Percentiles rank a stretch among this genome's conserved stretches.
These are phyloP conservation scores for Pseudomassariella vexata DNA, from an alignment of 2,329 filamentous ascomycete genomes.

Conservation along the genomic window DNA sequence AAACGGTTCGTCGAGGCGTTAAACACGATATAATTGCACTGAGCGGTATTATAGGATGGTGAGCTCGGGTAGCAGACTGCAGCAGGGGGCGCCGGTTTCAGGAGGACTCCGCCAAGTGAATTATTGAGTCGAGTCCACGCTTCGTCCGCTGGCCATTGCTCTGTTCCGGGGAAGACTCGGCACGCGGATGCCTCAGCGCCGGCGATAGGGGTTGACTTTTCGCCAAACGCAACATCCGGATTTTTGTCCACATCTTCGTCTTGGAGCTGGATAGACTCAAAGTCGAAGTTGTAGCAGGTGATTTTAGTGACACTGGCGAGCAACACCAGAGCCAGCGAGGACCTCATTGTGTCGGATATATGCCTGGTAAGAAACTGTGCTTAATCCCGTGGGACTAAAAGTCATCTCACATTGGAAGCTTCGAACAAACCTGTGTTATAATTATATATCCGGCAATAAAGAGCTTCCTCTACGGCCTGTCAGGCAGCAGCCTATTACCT, in stretches of 20 bases:
- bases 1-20: conserved; percentile 18
- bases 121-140: conserved; percentile 22
- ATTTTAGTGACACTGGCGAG: background rate
- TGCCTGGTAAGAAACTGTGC: too few species aligned
- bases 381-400: too few species aligned
- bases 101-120: conserved; percentile 20
- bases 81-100: conserved; percentile 22
- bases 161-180: conserved; percentile 18
- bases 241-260: conserved; percentile 13
- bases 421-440: too few species aligned
- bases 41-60: conserved; percentile 13
- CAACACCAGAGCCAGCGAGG: background rate
- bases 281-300: conserved; percentile 2
- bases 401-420: too few species aligned
- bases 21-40: conserved; percentile 19
- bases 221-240: conserved; percentile 14
- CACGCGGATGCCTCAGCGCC: conserved; percentile 10
- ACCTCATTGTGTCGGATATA: conserved; percentile 1
- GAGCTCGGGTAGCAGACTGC: conserved; percentile 22
- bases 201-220: conserved; percentile 1
- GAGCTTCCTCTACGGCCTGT: too few species aligned
- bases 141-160: conserved; percentile 15
- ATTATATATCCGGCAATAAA: too few species aligned
- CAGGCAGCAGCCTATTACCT: too few species aligned
- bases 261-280: conserved; percentile 10